A percentile compares a stretch with the other conserved stretches of the same genome.
These are phyloP conservation scores for Aphanomyces invadans DNA, from an alignment of 352 stramenopile genomes.

Conservation along the genomic window DNA sequence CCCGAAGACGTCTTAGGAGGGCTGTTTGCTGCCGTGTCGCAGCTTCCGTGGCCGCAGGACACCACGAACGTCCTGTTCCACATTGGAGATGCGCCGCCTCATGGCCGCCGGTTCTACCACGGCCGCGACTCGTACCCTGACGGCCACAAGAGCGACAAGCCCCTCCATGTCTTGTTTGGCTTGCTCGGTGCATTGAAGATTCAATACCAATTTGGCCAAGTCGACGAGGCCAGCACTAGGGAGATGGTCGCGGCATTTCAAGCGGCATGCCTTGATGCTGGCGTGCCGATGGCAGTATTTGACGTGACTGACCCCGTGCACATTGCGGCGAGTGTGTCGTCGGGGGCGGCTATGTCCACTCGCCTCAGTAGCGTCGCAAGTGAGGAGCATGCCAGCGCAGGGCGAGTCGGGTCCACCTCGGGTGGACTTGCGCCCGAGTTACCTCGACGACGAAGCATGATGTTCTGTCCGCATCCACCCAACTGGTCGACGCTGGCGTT, in stretches of 20 bases:
- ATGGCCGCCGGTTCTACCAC: conserved; percentile 30
- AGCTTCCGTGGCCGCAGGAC: conserved; percentile 27
- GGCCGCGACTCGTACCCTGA: conserved; percentile 1
- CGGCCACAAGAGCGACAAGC: conserved; percentile 25
- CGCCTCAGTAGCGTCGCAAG: background rate
- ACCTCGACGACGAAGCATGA: background rate
- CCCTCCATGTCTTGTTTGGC: conserved; percentile 18
- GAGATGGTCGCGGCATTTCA: conserved; percentile 28
- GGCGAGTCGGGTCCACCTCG: conserved; percentile 1
- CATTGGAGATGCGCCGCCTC: conserved; percentile 37
- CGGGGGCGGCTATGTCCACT: background rate
- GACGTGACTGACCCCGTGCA: background rate
- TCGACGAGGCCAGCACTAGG: conserved; percentile 31
- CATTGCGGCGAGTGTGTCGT: conserved; percentile 20
- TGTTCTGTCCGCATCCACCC: background rate
- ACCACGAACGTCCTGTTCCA: conserved; percentile 35
- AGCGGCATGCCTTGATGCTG: background rate
- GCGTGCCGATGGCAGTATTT: background rate
- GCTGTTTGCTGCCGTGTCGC: conserved; percentile 27
- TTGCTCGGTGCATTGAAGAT: conserved; percentile 22
- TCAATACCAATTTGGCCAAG: conserved; percentile 35
- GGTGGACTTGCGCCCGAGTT: too few relatives aligned
- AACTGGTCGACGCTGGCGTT: background rate
- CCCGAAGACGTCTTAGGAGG: conserved; percentile 39
- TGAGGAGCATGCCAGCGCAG: too few relatives aligned